Evolutionary conservation across 352 stramenopile genomes (phyloP).

Genomic region (Phytophthora cryptogea): DNA sequence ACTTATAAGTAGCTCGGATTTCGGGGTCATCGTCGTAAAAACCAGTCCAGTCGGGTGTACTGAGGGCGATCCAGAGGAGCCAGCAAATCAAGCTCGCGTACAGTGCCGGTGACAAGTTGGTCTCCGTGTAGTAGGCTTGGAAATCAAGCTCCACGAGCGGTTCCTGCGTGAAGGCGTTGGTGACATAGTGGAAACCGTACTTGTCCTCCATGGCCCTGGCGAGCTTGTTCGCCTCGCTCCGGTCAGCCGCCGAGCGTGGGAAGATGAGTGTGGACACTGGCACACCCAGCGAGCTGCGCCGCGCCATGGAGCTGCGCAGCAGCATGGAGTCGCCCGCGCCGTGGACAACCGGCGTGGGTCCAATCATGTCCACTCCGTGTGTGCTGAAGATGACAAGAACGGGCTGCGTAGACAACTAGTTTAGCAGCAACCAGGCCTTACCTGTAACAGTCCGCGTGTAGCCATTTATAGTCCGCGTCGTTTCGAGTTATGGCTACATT

Average conservation of each 20-base stretch:
- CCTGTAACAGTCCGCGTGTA: slow-evolving; percentile 13
- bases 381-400: slow-evolving; percentile 1
- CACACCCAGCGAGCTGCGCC: slow-evolving; percentile 66
- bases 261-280: slow-evolving; percentile 77
- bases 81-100: slow-evolving; percentile 67
- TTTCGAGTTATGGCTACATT: slow-evolving; percentile 21
- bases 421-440: too few species aligned
- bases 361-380: slow-evolving; percentile 17
- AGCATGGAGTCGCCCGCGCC: slow-evolving; percentile 10
- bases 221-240: slow-evolving; percentile 70
- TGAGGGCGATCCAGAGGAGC: slow-evolving; percentile 59
- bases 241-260: slow-evolving; percentile 63
- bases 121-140: slow-evolving; percentile 78
- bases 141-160: slow-evolving; percentile 75
- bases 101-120: slow-evolving; percentile 60
- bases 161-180: slow-evolving; percentile 68
- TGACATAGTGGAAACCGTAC: slow-evolving; percentile 85
- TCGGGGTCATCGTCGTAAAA: slow-evolving; percentile 47
- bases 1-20: slow-evolving; percentile 28
- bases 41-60: slow-evolving; percentile 41
- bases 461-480: slow-evolving; percentile 30
- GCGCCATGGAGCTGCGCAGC: slow-evolving; percentile 25
- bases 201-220: slow-evolving; percentile 74
- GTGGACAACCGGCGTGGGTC: slow-evolving; percentile 20
- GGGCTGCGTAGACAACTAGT: too few species aligned